A percentile compares a stretch with the other conserved stretches of the same genome.
Evolutionary conservation across 2,329 filamentous ascomycete species (phyloP).

Genomic region (Aspergillus sp.): DNA sequence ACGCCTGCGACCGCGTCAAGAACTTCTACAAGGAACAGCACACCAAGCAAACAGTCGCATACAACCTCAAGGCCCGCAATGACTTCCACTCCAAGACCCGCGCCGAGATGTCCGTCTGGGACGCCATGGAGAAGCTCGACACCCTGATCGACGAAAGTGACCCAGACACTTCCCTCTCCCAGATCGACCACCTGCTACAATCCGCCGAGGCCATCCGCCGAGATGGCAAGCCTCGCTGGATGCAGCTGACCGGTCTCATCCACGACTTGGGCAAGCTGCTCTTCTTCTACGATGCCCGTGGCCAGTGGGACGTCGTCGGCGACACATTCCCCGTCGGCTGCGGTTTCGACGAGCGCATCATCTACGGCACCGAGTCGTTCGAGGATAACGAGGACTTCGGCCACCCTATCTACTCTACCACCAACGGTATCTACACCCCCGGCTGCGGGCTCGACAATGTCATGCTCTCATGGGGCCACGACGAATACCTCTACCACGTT

Average conservation of each 20-base stretch:
- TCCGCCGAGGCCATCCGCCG: constrained; percentile 85
- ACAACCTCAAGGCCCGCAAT: constrained; percentile 79
- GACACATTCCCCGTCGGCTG: constrained; percentile 50
- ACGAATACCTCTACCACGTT: constrained; percentile 67
- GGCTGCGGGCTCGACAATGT: constrained; percentile 83
- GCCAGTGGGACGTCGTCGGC: constrained; percentile 92
- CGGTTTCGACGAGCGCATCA: constrained; percentile 65
- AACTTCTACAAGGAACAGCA: constrained; percentile 77
- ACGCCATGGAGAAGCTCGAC: constrained; percentile 91
- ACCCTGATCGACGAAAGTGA: constrained; percentile 88
- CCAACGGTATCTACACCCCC: constrained; percentile 75
- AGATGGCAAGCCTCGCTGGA: constrained; percentile 58
- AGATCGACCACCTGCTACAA: constrained; percentile 88
- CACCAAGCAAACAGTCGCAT: constrained; percentile 60
- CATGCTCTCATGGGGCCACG: constrained; percentile 80
- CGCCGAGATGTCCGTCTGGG: constrained; percentile 80
- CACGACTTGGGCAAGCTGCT: constrained; percentile 49
- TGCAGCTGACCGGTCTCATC: constrained; percentile 50
- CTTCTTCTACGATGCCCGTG: constrained; percentile 66
- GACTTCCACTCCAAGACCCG: constrained; percentile 66
- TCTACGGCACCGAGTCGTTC: constrained; percentile 76
- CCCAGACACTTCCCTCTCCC: constrained; percentile 80
- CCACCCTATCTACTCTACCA: constrained; percentile 71
- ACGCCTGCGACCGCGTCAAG: constrained; percentile 80
- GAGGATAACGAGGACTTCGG: constrained; percentile 70